A percentile compares a stretch with the other conserved stretches of the same genome.
phyloP scores from a whole-genome alignment of 805 yeast species.

The Maudiozyma serrabonitensis region DNA sequence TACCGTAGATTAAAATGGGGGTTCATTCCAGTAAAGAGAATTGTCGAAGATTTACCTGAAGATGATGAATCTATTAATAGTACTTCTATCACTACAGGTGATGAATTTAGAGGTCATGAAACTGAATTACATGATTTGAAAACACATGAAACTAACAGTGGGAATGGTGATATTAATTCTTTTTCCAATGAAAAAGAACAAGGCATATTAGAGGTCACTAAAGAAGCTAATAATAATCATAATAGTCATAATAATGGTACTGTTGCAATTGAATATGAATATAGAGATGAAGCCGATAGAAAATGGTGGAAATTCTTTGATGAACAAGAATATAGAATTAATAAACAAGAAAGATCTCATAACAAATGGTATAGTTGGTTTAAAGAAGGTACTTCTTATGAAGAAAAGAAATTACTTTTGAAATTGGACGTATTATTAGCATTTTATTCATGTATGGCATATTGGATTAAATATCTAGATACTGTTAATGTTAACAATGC shows the following conservation, averaged over 20 bases:
- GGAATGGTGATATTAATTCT: not conserved
- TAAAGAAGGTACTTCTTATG: conserved; percentile 38
- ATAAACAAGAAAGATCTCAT: conserved; percentile 22
- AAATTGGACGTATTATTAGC: conserved; percentile 46
- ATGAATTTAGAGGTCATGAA: not conserved
- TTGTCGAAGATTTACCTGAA: conserved; percentile 16
- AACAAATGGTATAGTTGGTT: conserved; percentile 48
- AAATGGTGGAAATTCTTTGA: conserved; percentile 50
- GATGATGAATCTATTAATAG: not conserved
- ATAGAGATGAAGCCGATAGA: conserved; percentile 44
- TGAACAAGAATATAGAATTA: conserved; percentile 51
- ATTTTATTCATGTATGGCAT: conserved; percentile 46
- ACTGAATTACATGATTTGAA: not conserved
- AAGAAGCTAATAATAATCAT: not conserved
- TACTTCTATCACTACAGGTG: not conserved
- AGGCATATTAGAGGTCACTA: not conserved
- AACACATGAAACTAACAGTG: not conserved
- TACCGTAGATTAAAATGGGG: conserved; percentile 29
- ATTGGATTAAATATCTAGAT: conserved; percentile 61
- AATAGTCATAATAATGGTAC: not conserved
- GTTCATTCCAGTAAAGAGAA: conserved; percentile 25
- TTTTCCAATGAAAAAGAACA: not conserved
- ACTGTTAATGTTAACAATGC: conserved; percentile 54
- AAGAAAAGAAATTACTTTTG: conserved; percentile 33
- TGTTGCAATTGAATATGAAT: conserved; percentile 25